Conservation (phyloP, 2,329 filamentous ascomycete species). For the Nemania sp. region DNA sequence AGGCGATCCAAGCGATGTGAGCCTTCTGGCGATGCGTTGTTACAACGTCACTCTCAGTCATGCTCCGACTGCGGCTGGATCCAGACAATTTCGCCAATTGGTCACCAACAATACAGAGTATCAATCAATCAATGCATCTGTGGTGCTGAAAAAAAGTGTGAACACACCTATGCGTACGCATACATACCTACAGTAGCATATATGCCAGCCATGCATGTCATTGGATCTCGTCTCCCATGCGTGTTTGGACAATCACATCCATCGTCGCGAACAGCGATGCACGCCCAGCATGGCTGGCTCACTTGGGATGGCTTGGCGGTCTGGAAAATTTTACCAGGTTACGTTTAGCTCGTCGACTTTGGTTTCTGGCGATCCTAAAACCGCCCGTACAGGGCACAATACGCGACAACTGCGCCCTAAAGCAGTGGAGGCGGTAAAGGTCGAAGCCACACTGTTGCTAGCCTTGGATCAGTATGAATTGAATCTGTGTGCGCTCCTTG, state of each 20-base stretch:
- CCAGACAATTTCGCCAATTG: background rate
- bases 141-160: background rate
- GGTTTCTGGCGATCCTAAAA: no score
- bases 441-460: no score
- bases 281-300: slow-evolving; percentile 18
- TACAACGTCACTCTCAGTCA: slow-evolving; percentile 5
- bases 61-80: background rate
- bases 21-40: no score
- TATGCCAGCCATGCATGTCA: background rate
- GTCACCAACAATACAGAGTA: background rate
- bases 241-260: slow-evolving; percentile 8
- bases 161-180: background rate
- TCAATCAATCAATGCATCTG: no score
- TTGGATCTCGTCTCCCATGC: background rate
- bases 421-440: no score
- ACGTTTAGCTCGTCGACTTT: no score
- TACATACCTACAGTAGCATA: no score
- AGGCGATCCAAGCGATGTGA: slow-evolving; percentile 1
- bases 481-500: no score
- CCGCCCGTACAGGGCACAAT: no score
- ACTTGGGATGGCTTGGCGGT: slow-evolving; percentile 10
- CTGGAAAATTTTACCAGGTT: slow-evolving; percentile 10
- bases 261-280: slow-evolving; percentile 1
- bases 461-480: no score
- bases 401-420: no score